phyloP scores from a whole-genome alignment of 371 early-diverging fungal species.

The Mortierella polycephala region DNA sequence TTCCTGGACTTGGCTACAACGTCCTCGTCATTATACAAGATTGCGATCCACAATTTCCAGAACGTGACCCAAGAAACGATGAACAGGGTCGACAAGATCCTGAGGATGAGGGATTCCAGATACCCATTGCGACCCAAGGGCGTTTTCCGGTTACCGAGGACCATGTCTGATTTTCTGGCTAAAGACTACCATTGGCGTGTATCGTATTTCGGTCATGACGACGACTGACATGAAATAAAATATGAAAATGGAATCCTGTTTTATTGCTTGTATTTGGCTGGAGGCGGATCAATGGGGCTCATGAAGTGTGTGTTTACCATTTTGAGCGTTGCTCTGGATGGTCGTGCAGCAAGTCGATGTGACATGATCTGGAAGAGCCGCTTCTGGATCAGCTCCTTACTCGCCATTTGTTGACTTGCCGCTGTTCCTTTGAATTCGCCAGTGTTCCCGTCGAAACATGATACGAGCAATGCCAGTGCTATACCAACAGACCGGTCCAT shows the following conservation, averaged over 20 bases:
- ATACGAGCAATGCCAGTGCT: constrained; percentile 70
- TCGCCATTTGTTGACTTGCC: constrained; percentile 47
- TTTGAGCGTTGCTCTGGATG: constrained; percentile 73
- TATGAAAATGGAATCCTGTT: background rate
- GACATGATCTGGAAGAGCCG: constrained; percentile 75
- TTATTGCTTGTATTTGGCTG: constrained; percentile 37
- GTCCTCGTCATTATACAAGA: constrained; percentile 9
- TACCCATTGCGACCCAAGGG: constrained; percentile 13
- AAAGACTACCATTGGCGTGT: background rate
- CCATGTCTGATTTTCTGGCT: background rate
- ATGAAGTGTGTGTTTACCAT: constrained; percentile 73
- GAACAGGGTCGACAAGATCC: background rate
- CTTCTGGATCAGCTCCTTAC: constrained; percentile 72
- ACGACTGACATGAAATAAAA: constrained; percentile 14
- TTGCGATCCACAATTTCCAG: constrained; percentile 10
- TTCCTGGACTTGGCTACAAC: constrained; percentile 4
- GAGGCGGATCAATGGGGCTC: constrained; percentile 55
- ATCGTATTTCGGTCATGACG: constrained; percentile 17
- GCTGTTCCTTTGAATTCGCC: constrained; percentile 14
- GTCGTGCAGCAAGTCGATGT: constrained; percentile 67
- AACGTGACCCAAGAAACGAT: background rate
- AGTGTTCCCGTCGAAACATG: constrained; percentile 62
- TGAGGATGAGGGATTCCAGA: background rate
- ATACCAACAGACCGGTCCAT: constrained; percentile 83
- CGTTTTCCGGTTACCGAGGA: constrained; percentile 10